Evolutionary conservation across 805 yeast genomes (phyloP).

Genomic region (Blastobotrys americana): DNA sequence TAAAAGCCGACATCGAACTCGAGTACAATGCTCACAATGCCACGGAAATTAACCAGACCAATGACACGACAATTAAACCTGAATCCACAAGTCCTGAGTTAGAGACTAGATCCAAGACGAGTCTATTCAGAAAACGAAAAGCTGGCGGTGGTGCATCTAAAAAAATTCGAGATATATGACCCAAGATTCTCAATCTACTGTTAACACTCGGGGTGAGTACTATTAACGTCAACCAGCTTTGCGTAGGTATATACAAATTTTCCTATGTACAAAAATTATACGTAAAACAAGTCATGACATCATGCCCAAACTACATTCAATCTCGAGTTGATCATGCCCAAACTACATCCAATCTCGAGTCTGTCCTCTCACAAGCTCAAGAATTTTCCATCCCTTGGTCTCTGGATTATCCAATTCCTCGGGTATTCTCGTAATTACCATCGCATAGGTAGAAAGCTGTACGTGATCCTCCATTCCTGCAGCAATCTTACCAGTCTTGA

Average conservation of each 20-base stretch:
- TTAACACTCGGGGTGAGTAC: background rate
- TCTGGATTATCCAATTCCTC: slow-evolving; percentile 84
- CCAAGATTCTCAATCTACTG: background rate
- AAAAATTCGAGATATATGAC: slow-evolving; percentile 2
- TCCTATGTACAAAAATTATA: slow-evolving; percentile 1
- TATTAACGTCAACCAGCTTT: background rate
- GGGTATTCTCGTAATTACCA: slow-evolving; percentile 89
- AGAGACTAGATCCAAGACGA: slow-evolving; percentile 1
- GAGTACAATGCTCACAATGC: background rate
- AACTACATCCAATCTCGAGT: slow-evolving; percentile 67
- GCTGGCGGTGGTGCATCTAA: background rate
- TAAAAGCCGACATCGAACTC: background rate
- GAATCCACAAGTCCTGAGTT: background rate
- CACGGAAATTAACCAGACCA: background rate
- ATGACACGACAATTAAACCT: background rate
- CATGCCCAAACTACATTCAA: slow-evolving; percentile 41
- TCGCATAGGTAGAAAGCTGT: slow-evolving; percentile 86
- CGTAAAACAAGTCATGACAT: background rate
- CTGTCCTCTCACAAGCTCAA: slow-evolving; percentile 91
- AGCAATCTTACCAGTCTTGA: slow-evolving; percentile 86
- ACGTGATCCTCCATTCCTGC: slow-evolving; percentile 96
- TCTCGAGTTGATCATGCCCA: slow-evolving; percentile 73
- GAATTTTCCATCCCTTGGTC: slow-evolving; percentile 95
- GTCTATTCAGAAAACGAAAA: slow-evolving; percentile 3
- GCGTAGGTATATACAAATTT: background rate